Evolutionary conservation across 352 stramenopile species (phyloP).

Genomic region (Phytophthora ohioensis): DNA sequence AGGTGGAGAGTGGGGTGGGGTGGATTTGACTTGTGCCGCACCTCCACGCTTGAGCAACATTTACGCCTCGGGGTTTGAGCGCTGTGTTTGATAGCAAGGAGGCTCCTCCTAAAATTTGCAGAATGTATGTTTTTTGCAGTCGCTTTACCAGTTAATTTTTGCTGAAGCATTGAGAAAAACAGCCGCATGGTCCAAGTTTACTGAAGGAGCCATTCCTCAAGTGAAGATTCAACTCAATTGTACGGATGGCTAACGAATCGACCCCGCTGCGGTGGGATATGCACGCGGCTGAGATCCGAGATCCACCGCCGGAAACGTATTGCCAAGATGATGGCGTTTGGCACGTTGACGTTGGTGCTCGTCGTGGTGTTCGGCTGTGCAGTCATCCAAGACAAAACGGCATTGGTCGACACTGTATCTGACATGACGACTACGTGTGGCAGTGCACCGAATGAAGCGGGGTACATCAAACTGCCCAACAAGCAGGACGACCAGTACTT

Average conservation of each 20-base stretch:
- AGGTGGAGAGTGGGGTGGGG: no score
- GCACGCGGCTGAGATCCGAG: slow-evolving; percentile 2
- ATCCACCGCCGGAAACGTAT: slow-evolving; percentile 25
- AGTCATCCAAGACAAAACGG: slow-evolving; percentile 1
- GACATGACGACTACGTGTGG: slow-evolving; percentile 21
- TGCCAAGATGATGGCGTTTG: slow-evolving; percentile 28
- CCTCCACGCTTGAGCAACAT: no score
- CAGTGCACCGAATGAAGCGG: slow-evolving; percentile 50
- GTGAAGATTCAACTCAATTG: slow-evolving; percentile 7
- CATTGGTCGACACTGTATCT: neutral
- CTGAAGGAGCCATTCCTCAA: neutral
- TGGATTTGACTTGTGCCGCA: no score
- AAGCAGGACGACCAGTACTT: slow-evolving; percentile 63
- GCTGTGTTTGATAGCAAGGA: no score
- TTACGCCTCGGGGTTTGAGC: no score
- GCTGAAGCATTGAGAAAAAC: no score
- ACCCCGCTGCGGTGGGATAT: slow-evolving; percentile 25
- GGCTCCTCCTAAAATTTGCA: no score
- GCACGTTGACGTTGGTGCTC: slow-evolving; percentile 19
- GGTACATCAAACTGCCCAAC: slow-evolving; percentile 56
- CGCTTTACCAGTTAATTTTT: no score
- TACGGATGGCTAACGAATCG: slow-evolving; percentile 29
- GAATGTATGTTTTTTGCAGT: no score
- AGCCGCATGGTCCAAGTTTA: no score
- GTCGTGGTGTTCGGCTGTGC: slow-evolving; percentile 25